Conservation (phyloP, 148 eudicot genomes). For the Rhododendron kiyosumense region DNA sequence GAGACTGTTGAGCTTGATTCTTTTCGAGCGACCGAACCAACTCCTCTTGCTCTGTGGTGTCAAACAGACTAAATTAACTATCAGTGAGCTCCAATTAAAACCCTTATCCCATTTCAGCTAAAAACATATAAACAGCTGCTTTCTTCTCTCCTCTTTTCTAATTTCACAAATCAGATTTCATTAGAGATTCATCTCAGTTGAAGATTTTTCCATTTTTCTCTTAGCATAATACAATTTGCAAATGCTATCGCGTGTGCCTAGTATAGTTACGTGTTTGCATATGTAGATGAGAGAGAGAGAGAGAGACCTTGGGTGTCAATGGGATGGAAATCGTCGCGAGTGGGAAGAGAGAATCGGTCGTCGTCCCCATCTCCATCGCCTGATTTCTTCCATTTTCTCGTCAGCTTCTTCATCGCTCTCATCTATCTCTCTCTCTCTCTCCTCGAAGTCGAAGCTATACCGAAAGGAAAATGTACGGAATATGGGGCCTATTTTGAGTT, state of each 20-base stretch:
- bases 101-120: background rate
- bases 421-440: background rate
- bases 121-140: background rate
- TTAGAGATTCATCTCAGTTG: background rate
- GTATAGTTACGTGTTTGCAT: background rate
- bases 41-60: constrained; percentile 77
- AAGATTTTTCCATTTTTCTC: too few species aligned
- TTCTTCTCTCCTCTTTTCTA: background rate
- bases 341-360: constrained; percentile 48
- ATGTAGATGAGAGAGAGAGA: background rate
- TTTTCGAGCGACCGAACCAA: constrained; percentile 72
- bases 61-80: background rate
- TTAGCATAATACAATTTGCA: background rate
- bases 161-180: too few species aligned
- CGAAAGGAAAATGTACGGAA: too few species aligned
- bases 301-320: constrained; percentile 66
- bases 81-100: background rate
- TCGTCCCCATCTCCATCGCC: background rate
- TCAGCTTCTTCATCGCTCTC: constrained; percentile 46
- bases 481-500: too few species aligned
- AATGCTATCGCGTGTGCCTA: too few species aligned
- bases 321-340: constrained; percentile 68
- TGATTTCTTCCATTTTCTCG: constrained; percentile 44
- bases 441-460: too few species aligned
- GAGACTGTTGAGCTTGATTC: constrained; percentile 58